Evolutionary conservation across 345 rosid species (phyloP).

Genomic region (Syzygium oleosum): DNA sequence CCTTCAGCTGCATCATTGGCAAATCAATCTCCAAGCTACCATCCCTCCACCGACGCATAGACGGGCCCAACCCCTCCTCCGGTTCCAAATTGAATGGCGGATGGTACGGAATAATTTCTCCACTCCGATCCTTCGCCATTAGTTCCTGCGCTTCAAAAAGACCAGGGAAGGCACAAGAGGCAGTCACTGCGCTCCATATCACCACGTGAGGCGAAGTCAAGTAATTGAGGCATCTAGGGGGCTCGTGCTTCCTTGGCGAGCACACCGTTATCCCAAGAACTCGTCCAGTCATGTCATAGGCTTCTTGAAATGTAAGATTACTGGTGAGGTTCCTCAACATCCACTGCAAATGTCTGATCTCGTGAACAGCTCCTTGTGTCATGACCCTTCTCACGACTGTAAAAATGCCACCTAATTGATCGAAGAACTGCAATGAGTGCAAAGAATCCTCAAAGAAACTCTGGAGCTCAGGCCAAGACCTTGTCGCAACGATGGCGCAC

Average conservation of each 20-base stretch:
- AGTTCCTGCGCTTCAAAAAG: slow-evolving; percentile 97
- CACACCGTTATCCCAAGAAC: slow-evolving; percentile 94
- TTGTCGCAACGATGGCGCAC: slow-evolving; percentile 75
- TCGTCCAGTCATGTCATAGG: slow-evolving; percentile 93
- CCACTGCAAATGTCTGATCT: slow-evolving; percentile 83
- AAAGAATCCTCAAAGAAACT: slow-evolving; percentile 81
- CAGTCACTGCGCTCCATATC: slow-evolving; percentile 98
- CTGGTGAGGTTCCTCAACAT: slow-evolving; percentile 82
- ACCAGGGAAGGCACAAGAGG: slow-evolving; percentile 98
- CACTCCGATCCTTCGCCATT: slow-evolving; percentile 96
- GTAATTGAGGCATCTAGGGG: slow-evolving; percentile 97
- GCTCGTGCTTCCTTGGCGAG: slow-evolving; percentile 98
- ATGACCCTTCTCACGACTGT: slow-evolving; percentile 75
- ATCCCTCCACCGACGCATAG: slow-evolving; percentile 91
- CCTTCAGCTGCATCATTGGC: slow-evolving; percentile 98
- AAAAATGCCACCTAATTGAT: slow-evolving; percentile 86
- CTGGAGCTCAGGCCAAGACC: slow-evolving; percentile 98
- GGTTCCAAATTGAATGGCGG: slow-evolving; percentile 91
- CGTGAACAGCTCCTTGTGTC: slow-evolving; percentile 91
- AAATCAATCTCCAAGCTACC: slow-evolving; percentile 97
- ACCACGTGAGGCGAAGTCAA: slow-evolving; percentile 97
- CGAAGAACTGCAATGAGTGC: slow-evolving; percentile 79
- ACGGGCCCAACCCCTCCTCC: slow-evolving; percentile 50
- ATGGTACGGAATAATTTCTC: slow-evolving; percentile 90
- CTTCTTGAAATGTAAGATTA: slow-evolving; percentile 98